Evolutionary conservation across 108 stramenopile genomes (phyloP).

Genomic region (Seminavis robusta): DNA sequence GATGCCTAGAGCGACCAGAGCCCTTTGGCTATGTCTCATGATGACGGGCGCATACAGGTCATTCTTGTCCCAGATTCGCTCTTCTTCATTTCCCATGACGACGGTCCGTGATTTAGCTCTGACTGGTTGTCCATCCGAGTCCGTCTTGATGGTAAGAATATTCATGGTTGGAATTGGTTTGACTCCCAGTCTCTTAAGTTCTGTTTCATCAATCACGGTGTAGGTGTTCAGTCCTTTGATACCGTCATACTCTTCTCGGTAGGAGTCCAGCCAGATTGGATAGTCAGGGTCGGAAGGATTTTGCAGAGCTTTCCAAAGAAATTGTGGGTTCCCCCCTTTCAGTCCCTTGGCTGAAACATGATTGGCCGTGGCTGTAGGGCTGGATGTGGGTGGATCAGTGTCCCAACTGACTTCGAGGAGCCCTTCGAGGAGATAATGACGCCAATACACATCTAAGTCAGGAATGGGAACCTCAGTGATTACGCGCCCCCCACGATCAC

Average conservation of each 20-base stretch:
- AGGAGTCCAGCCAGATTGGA: slow-evolving; percentile 9
- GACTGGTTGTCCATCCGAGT: slow-evolving; percentile 7
- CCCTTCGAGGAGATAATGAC: too few relatives aligned
- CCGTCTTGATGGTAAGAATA: neutral
- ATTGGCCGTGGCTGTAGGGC: too few relatives aligned
- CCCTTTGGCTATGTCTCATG: neutral
- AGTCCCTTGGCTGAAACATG: too few relatives aligned
- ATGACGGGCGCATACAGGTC: slow-evolving; percentile 19
- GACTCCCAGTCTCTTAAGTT: neutral
- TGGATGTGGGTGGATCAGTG: too few relatives aligned
- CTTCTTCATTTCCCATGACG: slow-evolving; percentile 6
- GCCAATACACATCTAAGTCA: too few relatives aligned
- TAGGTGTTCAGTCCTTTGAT: slow-evolving; percentile 6
- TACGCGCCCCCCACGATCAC: too few relatives aligned
- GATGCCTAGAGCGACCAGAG: slow-evolving; percentile 10
- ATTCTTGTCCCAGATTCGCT: neutral
- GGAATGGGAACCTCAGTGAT: too few relatives aligned
- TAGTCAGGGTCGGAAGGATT: too few relatives aligned
- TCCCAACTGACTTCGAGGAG: too few relatives aligned
- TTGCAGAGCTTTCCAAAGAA: too few relatives aligned
- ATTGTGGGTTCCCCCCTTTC: too few relatives aligned
- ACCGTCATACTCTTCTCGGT: slow-evolving; percentile 13
- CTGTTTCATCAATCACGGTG: neutral
- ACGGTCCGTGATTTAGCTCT: slow-evolving; percentile 12
- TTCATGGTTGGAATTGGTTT: neutral